Evolutionary conservation across 345 rosid species (phyloP).

Genomic region (Erucastrum elatum): DNA sequence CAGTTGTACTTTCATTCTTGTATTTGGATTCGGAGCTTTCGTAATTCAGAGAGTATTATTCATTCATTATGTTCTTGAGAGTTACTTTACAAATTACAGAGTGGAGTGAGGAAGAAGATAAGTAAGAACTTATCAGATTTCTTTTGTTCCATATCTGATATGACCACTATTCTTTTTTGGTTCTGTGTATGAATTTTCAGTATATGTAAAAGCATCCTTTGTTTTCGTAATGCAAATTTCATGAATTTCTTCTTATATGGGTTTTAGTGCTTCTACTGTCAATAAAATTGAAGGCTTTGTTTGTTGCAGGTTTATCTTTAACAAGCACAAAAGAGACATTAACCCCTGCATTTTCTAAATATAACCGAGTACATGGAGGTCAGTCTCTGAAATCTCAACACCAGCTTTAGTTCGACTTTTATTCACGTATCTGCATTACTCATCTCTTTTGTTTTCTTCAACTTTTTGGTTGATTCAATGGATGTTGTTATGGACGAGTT

Average conservation of each 20-base stretch:
- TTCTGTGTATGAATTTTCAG: neutral
- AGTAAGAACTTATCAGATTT: too few relatives aligned
- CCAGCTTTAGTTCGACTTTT: neutral
- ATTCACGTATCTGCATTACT: too few relatives aligned
- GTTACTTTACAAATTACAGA: too few relatives aligned
- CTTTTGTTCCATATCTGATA: too few relatives aligned
- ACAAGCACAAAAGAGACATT: constrained; percentile 46
- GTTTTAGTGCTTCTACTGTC: neutral
- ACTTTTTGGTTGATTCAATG: neutral
- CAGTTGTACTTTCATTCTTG: too few relatives aligned
- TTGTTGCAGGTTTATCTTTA: constrained; percentile 49
- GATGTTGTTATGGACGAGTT: too few relatives aligned
- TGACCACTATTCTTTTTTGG: neutral
- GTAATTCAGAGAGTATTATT: too few relatives aligned
- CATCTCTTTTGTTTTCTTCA: too few relatives aligned
- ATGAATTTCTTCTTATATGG: neutral
- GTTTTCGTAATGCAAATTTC: neutral
- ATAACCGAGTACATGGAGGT: constrained; percentile 56
- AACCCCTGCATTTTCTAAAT: constrained; percentile 50
- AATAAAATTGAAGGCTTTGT: neutral
- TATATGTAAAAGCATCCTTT: neutral
- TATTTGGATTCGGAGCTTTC: too few relatives aligned
- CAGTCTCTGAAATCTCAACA: constrained; percentile 2
- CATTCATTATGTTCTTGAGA: too few relatives aligned
- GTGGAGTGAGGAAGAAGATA: too few relatives aligned